Conservation (phyloP, 805 yeast genomes). For the Candida maesae region DNA sequence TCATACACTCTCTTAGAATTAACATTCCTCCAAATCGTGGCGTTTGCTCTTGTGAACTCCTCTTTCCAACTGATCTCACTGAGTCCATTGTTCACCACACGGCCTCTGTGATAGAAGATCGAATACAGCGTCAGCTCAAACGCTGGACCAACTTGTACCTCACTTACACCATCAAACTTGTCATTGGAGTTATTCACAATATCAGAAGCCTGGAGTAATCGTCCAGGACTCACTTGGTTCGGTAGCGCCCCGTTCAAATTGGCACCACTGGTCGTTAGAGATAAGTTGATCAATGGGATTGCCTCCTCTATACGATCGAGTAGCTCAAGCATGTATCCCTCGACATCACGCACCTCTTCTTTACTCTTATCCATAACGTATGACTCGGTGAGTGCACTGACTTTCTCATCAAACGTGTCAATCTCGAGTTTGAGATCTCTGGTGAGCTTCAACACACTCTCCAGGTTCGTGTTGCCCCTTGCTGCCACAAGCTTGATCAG, state of each 20-base stretch:
- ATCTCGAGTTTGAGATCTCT: constrained; percentile 54
- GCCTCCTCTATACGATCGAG: constrained; percentile 57
- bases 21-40: constrained; percentile 34
- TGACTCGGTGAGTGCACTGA: constrained; percentile 29
- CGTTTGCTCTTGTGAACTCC: constrained; percentile 53
- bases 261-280: constrained; percentile 67
- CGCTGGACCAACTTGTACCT: constrained; percentile 50
- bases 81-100: constrained; percentile 28
- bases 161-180: constrained; percentile 21
- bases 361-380: constrained; percentile 34
- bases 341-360: constrained; percentile 40
- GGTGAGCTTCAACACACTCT: constrained; percentile 50
- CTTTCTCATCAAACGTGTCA: constrained; percentile 48
- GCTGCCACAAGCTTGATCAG: constrained; percentile 59
- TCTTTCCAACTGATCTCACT: constrained; percentile 68
- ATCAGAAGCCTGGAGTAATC: constrained; percentile 59
- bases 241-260: constrained; percentile 48
- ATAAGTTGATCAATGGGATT: constrained; percentile 62
- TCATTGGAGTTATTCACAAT: constrained; percentile 38
- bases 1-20: constrained; percentile 26
- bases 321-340: constrained; percentile 44
- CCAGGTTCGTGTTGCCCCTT: constrained; percentile 56
- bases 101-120: constrained; percentile 55
- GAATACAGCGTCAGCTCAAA: constrained; percentile 57
- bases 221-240: constrained; percentile 56